Evolutionary conservation across 2,329 filamentous ascomycete genomes (phyloP), one percentile per base, ranked within the genome.

Genomic region (Ceratocystis alfenasii): DNA sequence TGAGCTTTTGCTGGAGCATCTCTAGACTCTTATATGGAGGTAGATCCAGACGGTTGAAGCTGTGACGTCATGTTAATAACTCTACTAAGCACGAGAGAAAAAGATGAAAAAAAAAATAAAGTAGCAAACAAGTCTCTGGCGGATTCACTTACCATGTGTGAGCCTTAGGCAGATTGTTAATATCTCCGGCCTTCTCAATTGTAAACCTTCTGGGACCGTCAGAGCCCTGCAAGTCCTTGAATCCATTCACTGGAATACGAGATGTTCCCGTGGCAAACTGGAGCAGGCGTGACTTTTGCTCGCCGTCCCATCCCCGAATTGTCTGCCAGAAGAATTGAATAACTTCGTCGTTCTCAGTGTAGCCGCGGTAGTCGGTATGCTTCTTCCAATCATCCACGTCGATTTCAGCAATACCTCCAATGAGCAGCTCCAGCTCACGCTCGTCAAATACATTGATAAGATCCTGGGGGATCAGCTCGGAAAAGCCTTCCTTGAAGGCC

Each of bases 321-420:
- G 89, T 93, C 80, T 96, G 92, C 94, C 94, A 99, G 83, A 99
- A 99, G 80, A 95, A 92, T 76, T 95, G 89, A 70, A 99, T 94
- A 30, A 99, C 94, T 73, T 96, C 90, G 72, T 99, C 94, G 66
- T 87, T 91, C 78, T 99, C 94, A 8, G 95, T 96, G 81, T 99
- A 99, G 65, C 94, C 94, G 71, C 94, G 88, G 77, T 99, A 99
- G 74, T 99, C 94, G 60, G 94, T 99, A 78, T 99, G 94, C 81
- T 99, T 99, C 87, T 99, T 97, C 94, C 94, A 99, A 77, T 99
- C 94, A 68, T 99, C 94, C 17, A 99, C 93, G 73, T 99, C 94
- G 71, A 99, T 99, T 77, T 99, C 94, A n/a, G 94, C 94, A 72
- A 99, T 99, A 82, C 94, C 94, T 70, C 94, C 94, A 73, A 99